Percentiles rank a stretch among this genome's conserved stretches.
Conservation (phyloP, 2,329 filamentous ascomycete species). For the Davidsoniella neocaledoniae region DNA sequence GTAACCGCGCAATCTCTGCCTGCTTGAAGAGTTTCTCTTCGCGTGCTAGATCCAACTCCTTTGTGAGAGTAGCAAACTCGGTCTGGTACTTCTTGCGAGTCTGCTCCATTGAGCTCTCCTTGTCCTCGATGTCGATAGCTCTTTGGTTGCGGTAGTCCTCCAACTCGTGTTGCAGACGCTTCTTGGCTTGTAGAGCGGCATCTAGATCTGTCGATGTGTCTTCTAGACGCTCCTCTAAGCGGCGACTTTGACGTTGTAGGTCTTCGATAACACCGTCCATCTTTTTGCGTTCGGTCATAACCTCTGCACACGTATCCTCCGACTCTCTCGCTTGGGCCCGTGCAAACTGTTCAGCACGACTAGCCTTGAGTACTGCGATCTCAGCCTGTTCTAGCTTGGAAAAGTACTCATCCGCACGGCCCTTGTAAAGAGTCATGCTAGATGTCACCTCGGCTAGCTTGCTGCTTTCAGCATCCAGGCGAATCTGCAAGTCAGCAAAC, state of each 20-base stretch:
- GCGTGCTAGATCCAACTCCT: constrained; percentile 83
- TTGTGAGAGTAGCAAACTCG: constrained; percentile 75
- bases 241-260: constrained; percentile 74
- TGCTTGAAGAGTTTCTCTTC: constrained; percentile 78
- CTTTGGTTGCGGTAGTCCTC: constrained; percentile 93
- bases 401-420: constrained; percentile 88
- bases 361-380: constrained; percentile 84
- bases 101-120: constrained; percentile 89
- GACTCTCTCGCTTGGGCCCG: constrained; percentile 78
- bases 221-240: constrained; percentile 78
- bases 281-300: constrained; percentile 83
- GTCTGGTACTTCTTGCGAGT: constrained; percentile 94
- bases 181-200: constrained; percentile 73
- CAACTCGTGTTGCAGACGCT: constrained; percentile 86
- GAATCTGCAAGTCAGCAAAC: constrained; percentile 84
- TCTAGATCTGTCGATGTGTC: constrained; percentile 83
- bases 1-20: constrained; percentile 68
- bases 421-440: constrained; percentile 78
- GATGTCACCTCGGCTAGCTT: constrained; percentile 70
- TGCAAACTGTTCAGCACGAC: constrained; percentile 82
- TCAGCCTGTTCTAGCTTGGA: constrained; percentile 93
- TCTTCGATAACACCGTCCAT: constrained; percentile 81
- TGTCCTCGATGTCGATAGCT: constrained; percentile 92
- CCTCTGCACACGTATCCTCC: constrained; percentile 74
- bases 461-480: constrained; percentile 75